Evolutionary conservation across 108 stramenopile species (phyloP).

Genomic region (Cyclotella cryptica): DNA sequence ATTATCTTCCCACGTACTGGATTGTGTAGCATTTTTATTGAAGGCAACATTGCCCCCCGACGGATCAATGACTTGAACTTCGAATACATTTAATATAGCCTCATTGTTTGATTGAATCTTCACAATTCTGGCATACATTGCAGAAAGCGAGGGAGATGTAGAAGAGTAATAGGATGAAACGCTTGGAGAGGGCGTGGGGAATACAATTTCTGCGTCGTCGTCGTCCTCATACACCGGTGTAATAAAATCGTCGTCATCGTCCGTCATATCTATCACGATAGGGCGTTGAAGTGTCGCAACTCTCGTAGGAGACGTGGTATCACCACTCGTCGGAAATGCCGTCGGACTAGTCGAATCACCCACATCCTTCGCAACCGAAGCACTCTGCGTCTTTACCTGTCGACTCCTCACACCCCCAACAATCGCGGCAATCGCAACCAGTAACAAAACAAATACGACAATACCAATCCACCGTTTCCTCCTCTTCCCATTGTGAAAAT

Average conservation of each 20-base stretch:
- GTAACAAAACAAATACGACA: background rate
- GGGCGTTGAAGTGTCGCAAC: no score
- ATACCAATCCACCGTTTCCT: background rate
- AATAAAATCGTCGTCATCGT: no score
- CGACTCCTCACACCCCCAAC: background rate
- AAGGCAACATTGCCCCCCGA: background rate
- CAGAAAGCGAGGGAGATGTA: background rate
- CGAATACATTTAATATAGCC: background rate
- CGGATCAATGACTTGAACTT: background rate
- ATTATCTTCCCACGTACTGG: background rate
- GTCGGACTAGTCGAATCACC: background rate
- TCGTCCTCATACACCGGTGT: background rate
- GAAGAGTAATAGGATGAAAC: background rate
- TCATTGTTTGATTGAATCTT: slow-evolving; percentile 14
- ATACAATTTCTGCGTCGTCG: background rate
- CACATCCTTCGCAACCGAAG: background rate
- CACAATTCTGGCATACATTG: slow-evolving; percentile 4
- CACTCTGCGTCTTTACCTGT: background rate
- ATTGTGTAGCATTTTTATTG: slow-evolving; percentile 9
- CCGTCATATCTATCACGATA: no score
- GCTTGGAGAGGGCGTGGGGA: background rate
- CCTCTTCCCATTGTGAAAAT: background rate
- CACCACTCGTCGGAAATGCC: no score
- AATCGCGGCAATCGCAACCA: background rate
- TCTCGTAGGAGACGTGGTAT: no score